These are phyloP conservation scores for Akanthomyces muscarius DNA, from an alignment of 2,329 filamentous ascomycete genomes.

Conservation along the genomic window DNA sequence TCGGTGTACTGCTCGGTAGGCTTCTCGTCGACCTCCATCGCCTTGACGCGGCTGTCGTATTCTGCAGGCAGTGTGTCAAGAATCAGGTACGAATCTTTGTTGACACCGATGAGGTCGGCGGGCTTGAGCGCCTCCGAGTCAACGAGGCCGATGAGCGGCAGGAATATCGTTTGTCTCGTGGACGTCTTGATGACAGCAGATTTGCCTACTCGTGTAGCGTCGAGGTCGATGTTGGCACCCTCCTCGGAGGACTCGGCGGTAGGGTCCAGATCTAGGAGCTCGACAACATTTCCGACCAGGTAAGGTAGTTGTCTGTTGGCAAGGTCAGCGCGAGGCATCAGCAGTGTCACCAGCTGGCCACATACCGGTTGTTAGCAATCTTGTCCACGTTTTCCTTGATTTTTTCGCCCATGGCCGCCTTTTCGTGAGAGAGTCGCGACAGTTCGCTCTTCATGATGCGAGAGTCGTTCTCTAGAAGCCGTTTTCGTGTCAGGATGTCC, in stretches of 20 bases:
- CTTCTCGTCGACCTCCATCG: slow-evolving; percentile 99
- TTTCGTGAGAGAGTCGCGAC: slow-evolving; percentile 91
- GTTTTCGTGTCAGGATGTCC: slow-evolving; percentile 87
- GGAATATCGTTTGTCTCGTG: slow-evolving; percentile 95
- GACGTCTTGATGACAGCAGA: slow-evolving; percentile 99
- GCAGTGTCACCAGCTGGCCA: background rate
- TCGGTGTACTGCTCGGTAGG: slow-evolving; percentile 98
- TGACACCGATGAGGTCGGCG: slow-evolving; percentile 93
- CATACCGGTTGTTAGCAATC: slow-evolving; percentile 96
- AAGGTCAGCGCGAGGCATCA: slow-evolving; percentile 5
- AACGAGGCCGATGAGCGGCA: slow-evolving; percentile 93
- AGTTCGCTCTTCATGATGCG: slow-evolving; percentile 98
- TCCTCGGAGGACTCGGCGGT: slow-evolving; percentile 95
- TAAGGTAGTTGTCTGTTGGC: slow-evolving; percentile 86
- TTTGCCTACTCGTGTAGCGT: slow-evolving; percentile 94
- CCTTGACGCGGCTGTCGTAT: slow-evolving; percentile 98
- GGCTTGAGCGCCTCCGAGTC: slow-evolving; percentile 94
- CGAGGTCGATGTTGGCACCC: slow-evolving; percentile 96
- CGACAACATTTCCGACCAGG: slow-evolving; percentile 96
- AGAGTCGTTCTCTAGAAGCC: slow-evolving; percentile 93
- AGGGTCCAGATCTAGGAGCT: slow-evolving; percentile 93
- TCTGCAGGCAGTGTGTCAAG: slow-evolving; percentile 95
- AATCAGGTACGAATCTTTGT: slow-evolving; percentile 98
- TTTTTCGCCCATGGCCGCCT: slow-evolving; percentile 93
- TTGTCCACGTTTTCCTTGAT: slow-evolving; percentile 99